Conservation (phyloP, 108 stramenopile genomes). For the Stephanodiscus minutulus region DNA sequence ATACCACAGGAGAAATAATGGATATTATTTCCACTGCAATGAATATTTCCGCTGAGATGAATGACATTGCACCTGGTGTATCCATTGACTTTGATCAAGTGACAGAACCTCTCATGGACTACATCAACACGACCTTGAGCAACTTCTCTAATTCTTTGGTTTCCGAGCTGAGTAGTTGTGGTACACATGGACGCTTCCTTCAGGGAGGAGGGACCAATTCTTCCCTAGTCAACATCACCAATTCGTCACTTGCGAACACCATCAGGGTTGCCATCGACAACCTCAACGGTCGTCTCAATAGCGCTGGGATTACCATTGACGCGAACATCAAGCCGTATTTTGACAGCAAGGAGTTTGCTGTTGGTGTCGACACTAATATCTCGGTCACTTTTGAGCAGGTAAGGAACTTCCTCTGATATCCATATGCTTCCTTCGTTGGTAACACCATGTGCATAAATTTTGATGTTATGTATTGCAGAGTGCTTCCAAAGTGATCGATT, state of each 20-base stretch:
- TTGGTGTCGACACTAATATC: slow-evolving; percentile 1
- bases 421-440: background rate
- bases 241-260: background rate
- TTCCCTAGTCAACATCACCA: background rate
- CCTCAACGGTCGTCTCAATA: background rate
- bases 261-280: slow-evolving; percentile 8
- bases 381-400: slow-evolving; percentile 10
- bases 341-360: slow-evolving; percentile 10
- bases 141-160: background rate
- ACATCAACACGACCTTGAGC: slow-evolving; percentile 12
- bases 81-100: slow-evolving; percentile 4
- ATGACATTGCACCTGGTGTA: background rate
- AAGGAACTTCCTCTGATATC: background rate
- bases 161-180: slow-evolving; percentile 1
- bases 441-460: background rate
- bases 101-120: slow-evolving; percentile 12
- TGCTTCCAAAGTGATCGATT: background rate
- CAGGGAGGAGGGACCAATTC: background rate
- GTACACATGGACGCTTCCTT: slow-evolving; percentile 6
- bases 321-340: slow-evolving; percentile 4
- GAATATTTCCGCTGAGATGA: background rate
- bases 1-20: background rate
- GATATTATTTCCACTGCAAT: background rate
- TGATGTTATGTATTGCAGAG: background rate
- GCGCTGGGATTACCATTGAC: slow-evolving; percentile 11